Conservation (phyloP, 2,329 filamentous ascomycete genomes). For the Epichloe coenophiala region DNA sequence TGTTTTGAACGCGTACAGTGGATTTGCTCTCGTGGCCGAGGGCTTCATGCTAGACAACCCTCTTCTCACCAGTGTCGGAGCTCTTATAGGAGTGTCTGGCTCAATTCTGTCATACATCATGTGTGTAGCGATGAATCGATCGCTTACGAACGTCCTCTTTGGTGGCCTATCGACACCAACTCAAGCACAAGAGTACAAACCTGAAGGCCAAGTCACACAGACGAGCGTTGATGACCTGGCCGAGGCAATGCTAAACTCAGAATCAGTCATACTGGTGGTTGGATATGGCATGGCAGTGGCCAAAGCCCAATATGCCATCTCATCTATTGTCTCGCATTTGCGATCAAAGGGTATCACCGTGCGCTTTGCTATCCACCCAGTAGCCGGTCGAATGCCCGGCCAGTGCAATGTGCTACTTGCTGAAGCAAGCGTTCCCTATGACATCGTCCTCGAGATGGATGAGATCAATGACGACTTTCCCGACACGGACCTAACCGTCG, state of each 20-base stretch:
- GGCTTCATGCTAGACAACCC: conserved; percentile 87
- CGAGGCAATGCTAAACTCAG: conserved; percentile 59
- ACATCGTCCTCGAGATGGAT: conserved; percentile 90
- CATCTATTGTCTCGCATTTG: conserved; percentile 63
- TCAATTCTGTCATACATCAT: conserved; percentile 79
- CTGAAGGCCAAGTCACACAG: conserved; percentile 67
- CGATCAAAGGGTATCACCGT: conserved; percentile 68
- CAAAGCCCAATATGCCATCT: conserved; percentile 83
- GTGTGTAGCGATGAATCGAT: conserved; percentile 86
- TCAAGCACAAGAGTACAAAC: conserved; percentile 50
- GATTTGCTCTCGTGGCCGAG: conserved; percentile 80
- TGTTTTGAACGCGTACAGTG: conserved; percentile 80
- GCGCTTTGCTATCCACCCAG: conserved; percentile 80
- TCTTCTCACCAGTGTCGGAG: conserved; percentile 71
- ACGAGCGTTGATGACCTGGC: conserved; percentile 71
- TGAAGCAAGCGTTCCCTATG: conserved; percentile 78
- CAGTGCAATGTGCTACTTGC: conserved; percentile 87
- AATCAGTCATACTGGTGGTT: conserved; percentile 79
- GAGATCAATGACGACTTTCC: conserved; percentile 89
- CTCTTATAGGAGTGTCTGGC: conserved; percentile 76
- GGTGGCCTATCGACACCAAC: conserved; percentile 52
- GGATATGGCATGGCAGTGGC: conserved; percentile 93
- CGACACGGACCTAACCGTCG: conserved; percentile 74
- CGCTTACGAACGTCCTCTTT: conserved; percentile 78
- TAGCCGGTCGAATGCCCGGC: conserved; percentile 83